Evolutionary conservation across 768 basidiomycete species (phyloP).

Genomic region (Floccularia luteovirens): DNA sequence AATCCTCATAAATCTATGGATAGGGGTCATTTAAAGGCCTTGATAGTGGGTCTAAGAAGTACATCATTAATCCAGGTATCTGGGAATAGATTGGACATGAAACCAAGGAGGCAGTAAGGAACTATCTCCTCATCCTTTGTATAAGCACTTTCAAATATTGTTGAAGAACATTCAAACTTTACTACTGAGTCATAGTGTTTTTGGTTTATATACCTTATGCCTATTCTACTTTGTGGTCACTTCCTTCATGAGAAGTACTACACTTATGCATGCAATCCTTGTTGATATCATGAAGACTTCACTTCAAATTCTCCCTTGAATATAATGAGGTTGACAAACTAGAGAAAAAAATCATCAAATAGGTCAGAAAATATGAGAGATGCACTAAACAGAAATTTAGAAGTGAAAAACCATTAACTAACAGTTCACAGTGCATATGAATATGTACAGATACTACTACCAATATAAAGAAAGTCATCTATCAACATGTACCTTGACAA

Average conservation of each 20-base stretch:
- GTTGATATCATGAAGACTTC: constrained; percentile 24
- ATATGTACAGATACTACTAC: too few species aligned
- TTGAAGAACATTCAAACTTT: constrained; percentile 12
- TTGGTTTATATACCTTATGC: constrained; percentile 29
- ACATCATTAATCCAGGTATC: constrained; percentile 13
- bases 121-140: constrained; percentile 25
- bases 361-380: constrained; percentile 31
- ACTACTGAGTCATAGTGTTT: constrained; percentile 30
- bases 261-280: constrained; percentile 24
- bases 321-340: constrained; percentile 16
- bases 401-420: background rate
- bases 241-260: constrained; percentile 24
- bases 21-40: constrained; percentile 29
- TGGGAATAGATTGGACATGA: constrained; percentile 29
- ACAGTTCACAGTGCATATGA: background rate
- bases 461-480: constrained; percentile 18
- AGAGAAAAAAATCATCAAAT: constrained; percentile 16
- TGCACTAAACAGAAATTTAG: constrained; percentile 7
- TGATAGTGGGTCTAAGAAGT: constrained; percentile 18
- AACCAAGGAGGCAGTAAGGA: constrained; percentile 13
- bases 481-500: constrained; percentile 18
- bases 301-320: constrained; percentile 21
- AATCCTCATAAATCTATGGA: constrained; percentile 30
- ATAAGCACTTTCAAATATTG: constrained; percentile 16
- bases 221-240: constrained; percentile 22